Conservation (phyloP, 2,329 filamentous ascomycete species). For the Sclerotinia trifoliorum region DNA sequence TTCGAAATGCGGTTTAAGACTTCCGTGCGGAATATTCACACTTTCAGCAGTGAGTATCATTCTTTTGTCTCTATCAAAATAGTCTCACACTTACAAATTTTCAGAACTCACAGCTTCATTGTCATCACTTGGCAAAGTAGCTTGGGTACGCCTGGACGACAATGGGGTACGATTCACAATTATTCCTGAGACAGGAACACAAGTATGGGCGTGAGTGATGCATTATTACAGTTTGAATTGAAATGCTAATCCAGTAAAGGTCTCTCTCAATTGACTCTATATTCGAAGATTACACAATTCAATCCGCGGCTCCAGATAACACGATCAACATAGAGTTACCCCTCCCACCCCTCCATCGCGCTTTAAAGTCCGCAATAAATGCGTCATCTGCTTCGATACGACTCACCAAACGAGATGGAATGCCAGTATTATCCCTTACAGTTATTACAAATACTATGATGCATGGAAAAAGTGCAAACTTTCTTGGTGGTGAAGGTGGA, state of each 20-base stretch:
- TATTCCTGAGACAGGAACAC: constrained; percentile 88
- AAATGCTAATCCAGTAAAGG: constrained; percentile 39
- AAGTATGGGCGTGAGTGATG: constrained; percentile 83
- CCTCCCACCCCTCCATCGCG: constrained; percentile 80
- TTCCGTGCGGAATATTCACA: constrained; percentile 63
- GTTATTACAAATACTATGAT: constrained; percentile 73
- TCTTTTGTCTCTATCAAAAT: neutral
- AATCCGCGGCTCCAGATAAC: constrained; percentile 78
- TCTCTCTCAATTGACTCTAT: constrained; percentile 73
- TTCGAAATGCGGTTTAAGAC: constrained; percentile 64
- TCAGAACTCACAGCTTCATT: constrained; percentile 63
- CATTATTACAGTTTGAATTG: constrained; percentile 37
- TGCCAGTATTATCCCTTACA: constrained; percentile 85
- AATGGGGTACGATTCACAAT: constrained; percentile 90
- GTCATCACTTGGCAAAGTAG: constrained; percentile 51
- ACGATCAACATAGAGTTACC: constrained; percentile 96
- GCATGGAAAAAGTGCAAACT: constrained; percentile 45
- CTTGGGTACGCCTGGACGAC: constrained; percentile 68
- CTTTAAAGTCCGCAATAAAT: constrained; percentile 83
- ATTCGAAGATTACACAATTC: constrained; percentile 80
- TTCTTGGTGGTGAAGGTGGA: constrained; percentile 33
- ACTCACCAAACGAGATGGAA: constrained; percentile 86
- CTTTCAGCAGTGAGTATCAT: constrained; percentile 57
- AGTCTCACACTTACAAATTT: constrained; percentile 24
- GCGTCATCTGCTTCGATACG: constrained; percentile 80